Base-by-base conservation (phyloP, 345 rosid species). In the Chamaenerion angustifolium region DNA sequence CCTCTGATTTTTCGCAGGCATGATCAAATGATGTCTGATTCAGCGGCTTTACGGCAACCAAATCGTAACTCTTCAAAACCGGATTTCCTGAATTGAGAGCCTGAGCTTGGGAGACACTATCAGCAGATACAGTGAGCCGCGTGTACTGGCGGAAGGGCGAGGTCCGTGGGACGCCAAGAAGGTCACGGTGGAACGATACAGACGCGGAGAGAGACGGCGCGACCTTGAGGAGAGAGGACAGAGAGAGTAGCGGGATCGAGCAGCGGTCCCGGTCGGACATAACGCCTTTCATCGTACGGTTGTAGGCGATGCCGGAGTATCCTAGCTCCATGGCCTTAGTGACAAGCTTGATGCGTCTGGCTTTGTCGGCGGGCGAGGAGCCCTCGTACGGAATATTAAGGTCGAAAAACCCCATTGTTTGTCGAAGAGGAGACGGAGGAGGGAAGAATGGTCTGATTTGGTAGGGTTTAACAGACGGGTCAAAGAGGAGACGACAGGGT, bases 131-230 rank as follows among this genome's bases (percentile, higher is more conserved):
- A 0, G 93, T 82, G 61, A 87, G 69, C 56, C 96, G 94, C 8
- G 90, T 78, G 81, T 84, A 87, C 76, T 87, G 95, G 35, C 94
- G 82, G 74, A 82, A 84, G 51, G 95, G 77, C 17, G 88, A 65
- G 60, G 70, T 42, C 51, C 75, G 75, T 1, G 83, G 80, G 56
- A 80, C 59, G 11, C 77, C 66, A 21, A 92, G 95, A 40, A 84
- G 74, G 62, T 78, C 74, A 13, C 95, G 95, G 67, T 82, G 95
- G 77, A 81, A 52, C 21, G 64, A 65, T 44, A 82, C 81, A 45
- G 98, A 81, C 45, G 83, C 70, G 51, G 76, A 58, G 59, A 84
- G 64, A 1, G 76, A 60, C 10, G 90, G 94, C 16, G 82, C 73
- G 19, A 66, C 41, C 43, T 72, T 71, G 43, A 87, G 69, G 42